A percentile compares a stretch with the other conserved stretches of the same genome.
Evolutionary conservation across 768 basidiomycete genomes (phyloP).

Genomic region (Candolleomyces eurysporus): DNA sequence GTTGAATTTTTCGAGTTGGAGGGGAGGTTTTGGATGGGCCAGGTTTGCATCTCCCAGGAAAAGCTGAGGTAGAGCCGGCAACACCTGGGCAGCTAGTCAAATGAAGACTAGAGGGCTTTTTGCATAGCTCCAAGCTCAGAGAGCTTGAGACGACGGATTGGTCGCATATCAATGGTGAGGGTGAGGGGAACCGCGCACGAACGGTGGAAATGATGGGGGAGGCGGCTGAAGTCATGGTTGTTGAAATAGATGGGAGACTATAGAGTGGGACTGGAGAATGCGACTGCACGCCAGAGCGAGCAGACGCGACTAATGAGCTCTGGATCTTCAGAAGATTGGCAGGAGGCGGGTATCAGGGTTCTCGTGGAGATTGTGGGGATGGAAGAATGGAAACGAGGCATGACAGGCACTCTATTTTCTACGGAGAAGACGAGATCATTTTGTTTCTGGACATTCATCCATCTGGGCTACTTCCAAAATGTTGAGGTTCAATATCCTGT

Average conservation of each 20-base stretch:
- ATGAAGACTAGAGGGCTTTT: too few relatives aligned
- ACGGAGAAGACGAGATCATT: too few relatives aligned
- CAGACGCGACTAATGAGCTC: not conserved
- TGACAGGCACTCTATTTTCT: too few relatives aligned
- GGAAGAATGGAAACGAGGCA: too few relatives aligned
- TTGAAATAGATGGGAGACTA: not conserved
- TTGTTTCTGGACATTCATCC: too few relatives aligned
- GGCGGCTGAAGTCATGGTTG: not conserved
- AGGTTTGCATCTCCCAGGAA: not conserved
- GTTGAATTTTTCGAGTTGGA: not conserved
- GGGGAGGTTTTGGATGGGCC: not conserved
- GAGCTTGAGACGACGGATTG: not conserved
- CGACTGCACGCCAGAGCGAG: not conserved
- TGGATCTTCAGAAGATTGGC: not conserved
- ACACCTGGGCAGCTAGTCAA: not conserved
- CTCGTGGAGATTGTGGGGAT: too few relatives aligned
- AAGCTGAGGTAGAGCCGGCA: not conserved
- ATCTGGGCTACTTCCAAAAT: too few relatives aligned
- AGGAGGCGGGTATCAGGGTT: not conserved
- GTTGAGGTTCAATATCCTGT: too few relatives aligned
- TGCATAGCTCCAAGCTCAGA: too few relatives aligned
- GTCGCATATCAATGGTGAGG: not conserved
- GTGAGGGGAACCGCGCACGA: not conserved
- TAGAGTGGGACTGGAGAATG: not conserved
- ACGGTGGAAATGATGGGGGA: not conserved